These are phyloP conservation scores for Pistacia atlantica DNA, from an alignment of 345 rosid genomes.

Conservation along the genomic window DNA sequence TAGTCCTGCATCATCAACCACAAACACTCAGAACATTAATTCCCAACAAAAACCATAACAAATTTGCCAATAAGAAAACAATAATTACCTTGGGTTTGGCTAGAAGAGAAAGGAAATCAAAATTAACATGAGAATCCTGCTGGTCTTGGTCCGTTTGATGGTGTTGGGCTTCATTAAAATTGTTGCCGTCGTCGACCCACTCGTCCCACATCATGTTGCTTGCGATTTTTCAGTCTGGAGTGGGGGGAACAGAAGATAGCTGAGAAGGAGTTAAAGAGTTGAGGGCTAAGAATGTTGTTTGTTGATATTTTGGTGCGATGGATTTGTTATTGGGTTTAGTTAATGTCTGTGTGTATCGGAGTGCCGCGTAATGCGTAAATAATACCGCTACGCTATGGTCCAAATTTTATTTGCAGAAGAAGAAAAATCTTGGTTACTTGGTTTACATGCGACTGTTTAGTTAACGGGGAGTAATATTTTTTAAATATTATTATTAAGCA, in stretches of 20 bases:
- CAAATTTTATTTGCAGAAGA: background rate
- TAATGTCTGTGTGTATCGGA: slow-evolving; percentile 15
- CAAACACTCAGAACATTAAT: slow-evolving; percentile 1
- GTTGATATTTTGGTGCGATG: too few species aligned
- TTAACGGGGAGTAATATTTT: too few species aligned
- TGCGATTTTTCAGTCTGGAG: background rate
- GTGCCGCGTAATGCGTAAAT: slow-evolving; percentile 24
- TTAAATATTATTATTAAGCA: too few species aligned
- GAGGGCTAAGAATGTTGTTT: too few species aligned
- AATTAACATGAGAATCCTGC: slow-evolving; percentile 47
- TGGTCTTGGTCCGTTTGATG: slow-evolving; percentile 22
- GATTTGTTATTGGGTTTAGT: background rate
- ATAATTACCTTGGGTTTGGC: slow-evolving; percentile 65
- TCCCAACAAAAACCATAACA: background rate
- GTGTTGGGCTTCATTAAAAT: slow-evolving; percentile 17
- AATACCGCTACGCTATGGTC: background rate
- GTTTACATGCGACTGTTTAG: too few species aligned
- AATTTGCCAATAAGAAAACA: background rate
- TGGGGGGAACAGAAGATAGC: background rate
- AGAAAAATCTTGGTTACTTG: background rate
- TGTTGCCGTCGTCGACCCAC: slow-evolving; percentile 14
- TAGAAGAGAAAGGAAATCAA: slow-evolving; percentile 62
- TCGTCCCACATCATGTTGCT: slow-evolving; percentile 46
- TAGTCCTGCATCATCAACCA: slow-evolving; percentile 59
- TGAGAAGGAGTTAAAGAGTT: background rate